Conservation (phyloP, 495 filamentous ascomycete genomes). For the Beverwykella pulmonaria region DNA sequence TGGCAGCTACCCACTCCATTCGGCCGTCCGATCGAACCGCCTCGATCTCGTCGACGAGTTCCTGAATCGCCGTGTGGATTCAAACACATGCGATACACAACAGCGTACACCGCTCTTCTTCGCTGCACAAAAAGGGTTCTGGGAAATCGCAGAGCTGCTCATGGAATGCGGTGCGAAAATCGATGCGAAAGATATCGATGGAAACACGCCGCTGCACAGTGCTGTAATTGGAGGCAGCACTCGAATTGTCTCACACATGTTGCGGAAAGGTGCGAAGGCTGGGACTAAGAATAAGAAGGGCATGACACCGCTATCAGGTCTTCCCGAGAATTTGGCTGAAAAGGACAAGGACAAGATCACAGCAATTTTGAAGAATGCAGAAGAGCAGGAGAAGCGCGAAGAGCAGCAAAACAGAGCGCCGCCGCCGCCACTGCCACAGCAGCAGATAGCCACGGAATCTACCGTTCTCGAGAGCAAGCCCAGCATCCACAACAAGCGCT, state of each 20-base stretch:
- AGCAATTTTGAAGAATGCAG: constrained; percentile 16
- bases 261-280: constrained; percentile 22
- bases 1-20: constrained; percentile 29
- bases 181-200: constrained; percentile 12
- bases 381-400: constrained; percentile 3
- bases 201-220: constrained; percentile 20
- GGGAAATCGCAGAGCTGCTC: constrained; percentile 26
- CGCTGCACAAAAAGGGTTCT: constrained; percentile 20
- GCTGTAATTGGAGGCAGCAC: constrained; percentile 4
- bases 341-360: constrained; percentile 20
- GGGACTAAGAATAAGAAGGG: constrained; percentile 12
- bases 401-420: too few relatives aligned
- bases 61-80: constrained; percentile 1
- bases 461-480: not conserved
- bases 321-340: constrained; percentile 7
- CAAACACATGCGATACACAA: constrained; percentile 2
- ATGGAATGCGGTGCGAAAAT: constrained; percentile 14
- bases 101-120: constrained; percentile 18
- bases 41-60: constrained; percentile 27
- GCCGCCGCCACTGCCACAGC: not conserved
- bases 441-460: not conserved
- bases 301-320: not conserved
- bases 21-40: constrained; percentile 28
- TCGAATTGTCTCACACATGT: constrained; percentile 4
- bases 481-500: not conserved